Evolutionary conservation across 2,329 filamentous ascomycete species (phyloP).

Genomic region (Colletotrichum echinochloae): DNA sequence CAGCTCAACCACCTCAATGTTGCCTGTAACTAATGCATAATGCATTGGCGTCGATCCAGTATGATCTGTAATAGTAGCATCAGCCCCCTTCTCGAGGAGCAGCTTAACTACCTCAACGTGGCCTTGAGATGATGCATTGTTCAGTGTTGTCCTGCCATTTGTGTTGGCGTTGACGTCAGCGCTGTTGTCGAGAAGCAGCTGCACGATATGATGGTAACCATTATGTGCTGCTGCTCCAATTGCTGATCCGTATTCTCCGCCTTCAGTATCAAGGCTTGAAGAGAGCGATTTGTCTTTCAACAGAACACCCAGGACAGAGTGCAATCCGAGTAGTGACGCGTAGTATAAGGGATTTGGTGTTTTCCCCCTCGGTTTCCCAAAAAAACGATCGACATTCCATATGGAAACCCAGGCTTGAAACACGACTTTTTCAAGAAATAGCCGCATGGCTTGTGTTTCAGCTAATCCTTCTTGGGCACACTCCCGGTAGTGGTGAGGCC

Average conservation of each 20-base stretch:
- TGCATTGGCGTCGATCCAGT: background rate
- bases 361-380: background rate
- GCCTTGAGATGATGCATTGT: background rate
- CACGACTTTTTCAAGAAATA: background rate
- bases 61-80: background rate
- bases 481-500: background rate
- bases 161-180: background rate
- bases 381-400: background rate
- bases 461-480: background rate
- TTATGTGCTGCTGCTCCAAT: background rate
- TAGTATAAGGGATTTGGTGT: background rate
- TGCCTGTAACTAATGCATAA: accelerated
- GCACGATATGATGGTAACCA: background rate
- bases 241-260: background rate
- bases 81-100: background rate
- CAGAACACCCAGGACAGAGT: background rate
- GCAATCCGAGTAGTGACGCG: background rate
- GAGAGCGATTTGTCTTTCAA: background rate
- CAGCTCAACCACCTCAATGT: background rate
- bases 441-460: background rate
- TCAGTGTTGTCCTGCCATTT: background rate
- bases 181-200: slow-evolving; percentile 3
- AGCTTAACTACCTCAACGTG: background rate
- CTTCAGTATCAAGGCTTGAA: background rate
- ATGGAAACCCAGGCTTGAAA: background rate